Conservation (phyloP, 176 grass and related monocot genomes). For the Carex littledalei region DNA sequence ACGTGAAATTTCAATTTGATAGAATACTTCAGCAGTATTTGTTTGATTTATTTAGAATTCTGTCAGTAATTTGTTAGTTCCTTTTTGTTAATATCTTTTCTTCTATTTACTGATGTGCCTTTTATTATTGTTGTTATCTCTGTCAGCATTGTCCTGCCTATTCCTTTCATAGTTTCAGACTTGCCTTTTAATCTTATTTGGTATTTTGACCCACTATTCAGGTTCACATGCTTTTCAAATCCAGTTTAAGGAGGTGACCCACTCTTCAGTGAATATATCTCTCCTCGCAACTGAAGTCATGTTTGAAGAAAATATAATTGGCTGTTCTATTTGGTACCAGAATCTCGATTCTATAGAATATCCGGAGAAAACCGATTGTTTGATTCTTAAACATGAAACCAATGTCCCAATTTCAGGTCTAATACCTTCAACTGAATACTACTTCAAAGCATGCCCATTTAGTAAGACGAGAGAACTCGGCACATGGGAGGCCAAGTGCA, state of each 20-base stretch:
- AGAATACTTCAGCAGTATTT: not conserved
- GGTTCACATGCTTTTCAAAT: constrained; percentile 40
- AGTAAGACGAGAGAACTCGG: constrained; percentile 40
- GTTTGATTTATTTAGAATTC: not conserved
- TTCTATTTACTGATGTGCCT: not conserved
- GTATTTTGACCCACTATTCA: not conserved
- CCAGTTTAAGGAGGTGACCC: constrained; percentile 50
- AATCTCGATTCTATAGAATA: constrained; percentile 37
- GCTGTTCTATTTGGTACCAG: constrained; percentile 66
- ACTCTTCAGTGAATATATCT: constrained; percentile 51
- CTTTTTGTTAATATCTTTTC: not conserved
- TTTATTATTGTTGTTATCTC: not conserved
- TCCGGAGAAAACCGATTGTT: constrained; percentile 53
- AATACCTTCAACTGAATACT: constrained; percentile 62
- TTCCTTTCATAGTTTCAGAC: not conserved
- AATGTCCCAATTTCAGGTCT: constrained; percentile 55
- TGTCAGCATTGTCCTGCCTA: not conserved
- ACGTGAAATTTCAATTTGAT: not conserved
- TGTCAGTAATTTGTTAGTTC: not conserved
- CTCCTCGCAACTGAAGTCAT: constrained; percentile 42
- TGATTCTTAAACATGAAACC: constrained; percentile 52
- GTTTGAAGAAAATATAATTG: constrained; percentile 46
- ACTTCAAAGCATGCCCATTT: constrained; percentile 62
- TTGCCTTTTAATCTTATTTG: not conserved
- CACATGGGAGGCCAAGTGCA: constrained; percentile 54